Evolutionary conservation across 768 basidiomycete genomes (phyloP), one percentile per base, ranked within the genome.

Genomic region (Amanita subjunquillea): DNA sequence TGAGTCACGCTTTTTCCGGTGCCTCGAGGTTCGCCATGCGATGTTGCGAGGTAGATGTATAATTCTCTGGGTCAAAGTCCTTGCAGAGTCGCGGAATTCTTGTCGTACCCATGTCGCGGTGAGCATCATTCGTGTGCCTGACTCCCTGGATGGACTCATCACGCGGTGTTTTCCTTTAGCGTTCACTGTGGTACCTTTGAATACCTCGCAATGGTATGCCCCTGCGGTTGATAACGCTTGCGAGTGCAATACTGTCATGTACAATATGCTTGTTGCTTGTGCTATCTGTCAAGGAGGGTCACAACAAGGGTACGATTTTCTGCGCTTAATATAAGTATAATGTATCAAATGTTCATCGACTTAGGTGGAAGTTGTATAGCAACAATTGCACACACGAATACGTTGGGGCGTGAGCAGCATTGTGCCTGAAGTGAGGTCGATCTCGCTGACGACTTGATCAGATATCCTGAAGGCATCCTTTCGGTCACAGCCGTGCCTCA

Each of bases 181-280:
- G 10, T 49, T 17, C 5, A 49, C 34, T 8, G 23, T 49, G 1
- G 3, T 25, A 15, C 36, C 48, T 37, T 38, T 49, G 10, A 49
- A 49, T n/a, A 22, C 22, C 22, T 49, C 48, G 17, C 48, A 23
- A 12, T 49, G 32, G 22, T 49, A 49, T n/a, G 15, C 2, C 6
- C 13, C 2, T 23, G 48, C 34, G 8, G 6, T 23, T 5, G 3
- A 49, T 20, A 39, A 49, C n/a, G 1, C 36, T 22, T 49, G 48
- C 17, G 48, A 38, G 10, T 49, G 48, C 48, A 49, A 49, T 27
- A 49, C 48, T 13, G 48, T 49, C 32, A 49, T 49, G 48, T 49
- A 49, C 17, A 37, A 12, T 22, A 0, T 49, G 2, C 20, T 49
- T 5, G 10, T 9, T 15, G 48, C 48, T 3, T 49, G 48, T 37